Base-by-base conservation (phyloP, 2,329 filamentous ascomycete genomes). In the Pseudonectria foliicola region DNA sequence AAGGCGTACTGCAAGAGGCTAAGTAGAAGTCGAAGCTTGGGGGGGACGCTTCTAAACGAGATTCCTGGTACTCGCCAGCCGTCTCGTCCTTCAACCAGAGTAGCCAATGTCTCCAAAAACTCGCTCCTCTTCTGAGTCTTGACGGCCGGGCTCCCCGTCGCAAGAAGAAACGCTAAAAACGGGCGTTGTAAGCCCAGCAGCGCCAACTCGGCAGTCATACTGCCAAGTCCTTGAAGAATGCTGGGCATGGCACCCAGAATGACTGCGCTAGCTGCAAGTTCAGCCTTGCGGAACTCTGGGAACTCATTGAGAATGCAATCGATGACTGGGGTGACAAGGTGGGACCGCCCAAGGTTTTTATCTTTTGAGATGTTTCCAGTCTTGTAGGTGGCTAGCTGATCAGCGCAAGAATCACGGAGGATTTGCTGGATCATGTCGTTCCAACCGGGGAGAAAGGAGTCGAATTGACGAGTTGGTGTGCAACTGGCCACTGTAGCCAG, bases 1-100 rank as follows among this genome's bases (percentile, higher is more conserved):
- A 49, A n/a, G 4, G 46, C 8, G 37, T 54, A 55, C 32, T 55
- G 37, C 1, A 26, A 11, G 13, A 38, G 4, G 28, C 34, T 34
- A 13, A 46, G 18, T n/a, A 25, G 6, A 16, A 29, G 31, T 13
- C 24, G 23, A n/a, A 31, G 18, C 18, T 8, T 21, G 18, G 18
- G 8, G 8, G 18, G 18, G 18, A 21, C 8, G 5, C 18, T 21
- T 21, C 18, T 21, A 8, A 21, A 21, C 5, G 18, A 21, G 5
- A 21, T 21, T 21, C 18, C 18, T 21, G 18, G 18, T 21, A 21
- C 8, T 8, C 18, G 5, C 18, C 18, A 21, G 18, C 18, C 18
- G 18, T 18, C 28, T 16, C 28, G 14, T 18, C 15, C 11, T 7
- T 30, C 13, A 16, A 30, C 4, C n/a, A 30, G 21, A 13, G 28